Conservation (phyloP, 441 rosid species). For the Pelargonium hybrid region DNA sequence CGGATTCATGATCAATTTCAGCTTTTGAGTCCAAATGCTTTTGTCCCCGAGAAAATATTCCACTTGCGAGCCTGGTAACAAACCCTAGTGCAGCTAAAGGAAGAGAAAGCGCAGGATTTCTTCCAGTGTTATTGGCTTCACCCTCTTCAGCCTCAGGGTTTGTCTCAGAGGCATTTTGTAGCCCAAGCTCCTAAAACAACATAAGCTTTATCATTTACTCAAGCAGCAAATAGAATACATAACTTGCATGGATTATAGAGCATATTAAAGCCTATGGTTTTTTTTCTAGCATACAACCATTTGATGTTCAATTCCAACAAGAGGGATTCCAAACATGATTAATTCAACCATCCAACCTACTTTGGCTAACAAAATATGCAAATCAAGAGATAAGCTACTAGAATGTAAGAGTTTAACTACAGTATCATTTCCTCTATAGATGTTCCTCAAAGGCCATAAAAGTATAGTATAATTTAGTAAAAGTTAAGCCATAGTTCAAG, state of each 20-base stretch:
- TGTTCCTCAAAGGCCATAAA: not conserved
- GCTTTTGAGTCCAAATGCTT: constrained; percentile 39
- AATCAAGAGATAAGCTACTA: not conserved
- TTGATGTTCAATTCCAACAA: not conserved
- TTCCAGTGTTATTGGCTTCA: constrained; percentile 42
- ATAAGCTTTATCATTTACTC: constrained; percentile 19
- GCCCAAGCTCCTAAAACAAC: constrained; percentile 41
- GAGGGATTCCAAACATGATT: not conserved
- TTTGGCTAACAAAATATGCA: not conserved
- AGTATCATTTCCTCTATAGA: not conserved
- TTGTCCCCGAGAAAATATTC: constrained; percentile 65
- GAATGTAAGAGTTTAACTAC: not conserved
- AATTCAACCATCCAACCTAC: not conserved
- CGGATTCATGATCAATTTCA: constrained; percentile 35
- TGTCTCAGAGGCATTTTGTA: constrained; percentile 24
- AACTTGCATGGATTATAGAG: not conserved
- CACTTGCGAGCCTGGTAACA: constrained; percentile 70
- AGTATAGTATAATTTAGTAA: constrained; percentile 8
- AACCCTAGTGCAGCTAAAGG: constrained; percentile 87
- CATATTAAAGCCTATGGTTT: not conserved
- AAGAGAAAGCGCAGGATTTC: constrained; percentile 63
- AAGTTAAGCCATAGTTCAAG: constrained; percentile 10
- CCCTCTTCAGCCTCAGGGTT: constrained; percentile 38
- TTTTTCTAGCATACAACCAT: constrained; percentile 3
- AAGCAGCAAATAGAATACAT: constrained; percentile 11